Evolutionary conservation across 202 grass and related monocot genomes (phyloP).

Genomic region (Dendrocalamus latiflorus): DNA sequence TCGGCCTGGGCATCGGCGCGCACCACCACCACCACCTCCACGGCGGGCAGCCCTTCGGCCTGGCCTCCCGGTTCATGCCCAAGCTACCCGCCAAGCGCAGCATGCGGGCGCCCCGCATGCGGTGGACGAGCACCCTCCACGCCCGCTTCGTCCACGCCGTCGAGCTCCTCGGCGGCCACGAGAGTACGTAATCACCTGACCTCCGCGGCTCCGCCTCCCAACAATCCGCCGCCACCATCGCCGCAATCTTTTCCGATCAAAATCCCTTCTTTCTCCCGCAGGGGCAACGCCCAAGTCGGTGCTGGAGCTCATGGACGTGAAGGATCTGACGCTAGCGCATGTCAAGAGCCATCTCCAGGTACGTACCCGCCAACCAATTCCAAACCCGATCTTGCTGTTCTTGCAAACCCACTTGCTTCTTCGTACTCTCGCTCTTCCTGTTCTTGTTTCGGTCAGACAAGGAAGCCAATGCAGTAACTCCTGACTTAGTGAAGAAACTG

Average conservation of each 20-base stretch:
- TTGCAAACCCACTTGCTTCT: slow-evolving; percentile 3
- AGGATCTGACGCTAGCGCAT: too few relatives aligned
- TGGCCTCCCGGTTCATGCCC: slow-evolving; percentile 69
- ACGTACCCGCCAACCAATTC: not conserved
- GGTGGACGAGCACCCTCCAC: slow-evolving; percentile 96
- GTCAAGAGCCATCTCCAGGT: slow-evolving; percentile 99
- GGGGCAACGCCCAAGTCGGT: too few relatives aligned
- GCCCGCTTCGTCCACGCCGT: too few relatives aligned
- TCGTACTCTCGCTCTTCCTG: not conserved
- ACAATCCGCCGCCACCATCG: too few relatives aligned
- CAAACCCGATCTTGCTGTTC: not conserved
- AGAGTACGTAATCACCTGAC: too few relatives aligned
- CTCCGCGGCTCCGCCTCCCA: too few relatives aligned
- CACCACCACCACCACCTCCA: too few relatives aligned
- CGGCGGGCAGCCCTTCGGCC: slow-evolving; percentile 47
- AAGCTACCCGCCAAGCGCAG: slow-evolving; percentile 86
- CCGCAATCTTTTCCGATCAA: too few relatives aligned
- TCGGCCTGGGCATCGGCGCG: too few relatives aligned
- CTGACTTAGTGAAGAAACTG: slow-evolving; percentile 65
- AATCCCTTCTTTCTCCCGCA: too few relatives aligned
- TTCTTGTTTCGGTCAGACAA: slow-evolving; percentile 45
- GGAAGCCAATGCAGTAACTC: slow-evolving; percentile 52
- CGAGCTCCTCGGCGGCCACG: too few relatives aligned
- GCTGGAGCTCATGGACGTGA: slow-evolving; percentile 98
- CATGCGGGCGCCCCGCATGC: slow-evolving; percentile 90